Evolutionary conservation across 176 grass and related monocot species (phyloP).

Genomic region (Zea luxurians): DNA sequence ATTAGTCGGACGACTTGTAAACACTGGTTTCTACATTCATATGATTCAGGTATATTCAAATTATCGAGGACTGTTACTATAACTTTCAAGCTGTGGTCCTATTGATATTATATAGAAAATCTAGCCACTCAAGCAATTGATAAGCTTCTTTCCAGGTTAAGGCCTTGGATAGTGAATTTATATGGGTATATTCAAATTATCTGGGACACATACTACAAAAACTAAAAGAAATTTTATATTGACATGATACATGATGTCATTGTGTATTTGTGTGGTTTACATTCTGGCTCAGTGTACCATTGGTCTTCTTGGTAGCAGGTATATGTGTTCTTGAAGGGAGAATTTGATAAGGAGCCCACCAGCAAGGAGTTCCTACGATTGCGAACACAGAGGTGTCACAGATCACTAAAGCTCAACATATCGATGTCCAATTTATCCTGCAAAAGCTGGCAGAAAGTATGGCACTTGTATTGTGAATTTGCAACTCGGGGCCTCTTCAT

Average conservation of each 20-base stretch:
- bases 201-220: neutral
- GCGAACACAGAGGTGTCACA: constrained; percentile 63
- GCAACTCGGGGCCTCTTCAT: constrained; percentile 64
- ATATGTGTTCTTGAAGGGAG: constrained; percentile 83
- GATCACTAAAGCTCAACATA: constrained; percentile 71
- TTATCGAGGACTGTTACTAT: constrained; percentile 14
- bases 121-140: neutral
- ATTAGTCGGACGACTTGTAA: too few relatives aligned
- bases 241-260: neutral
- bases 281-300: constrained; percentile 10
- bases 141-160: neutral
- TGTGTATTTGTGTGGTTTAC: neutral
- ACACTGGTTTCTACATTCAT: neutral
- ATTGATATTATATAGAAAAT: constrained; percentile 1
- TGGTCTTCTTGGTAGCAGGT: constrained; percentile 52
- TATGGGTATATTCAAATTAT: neutral
- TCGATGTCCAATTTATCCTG: constrained; percentile 43
- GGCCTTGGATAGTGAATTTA: neutral
- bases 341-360: constrained; percentile 42
- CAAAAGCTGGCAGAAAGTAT: constrained; percentile 74
- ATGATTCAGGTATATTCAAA: neutral
- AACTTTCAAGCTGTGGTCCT: constrained; percentile 1
- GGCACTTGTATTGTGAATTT: constrained; percentile 87
- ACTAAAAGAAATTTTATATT: neutral
- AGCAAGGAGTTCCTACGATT: constrained; percentile 60